Conservation (phyloP, 1,284 basidiomycete species). For the Trametes sp. region DNA sequence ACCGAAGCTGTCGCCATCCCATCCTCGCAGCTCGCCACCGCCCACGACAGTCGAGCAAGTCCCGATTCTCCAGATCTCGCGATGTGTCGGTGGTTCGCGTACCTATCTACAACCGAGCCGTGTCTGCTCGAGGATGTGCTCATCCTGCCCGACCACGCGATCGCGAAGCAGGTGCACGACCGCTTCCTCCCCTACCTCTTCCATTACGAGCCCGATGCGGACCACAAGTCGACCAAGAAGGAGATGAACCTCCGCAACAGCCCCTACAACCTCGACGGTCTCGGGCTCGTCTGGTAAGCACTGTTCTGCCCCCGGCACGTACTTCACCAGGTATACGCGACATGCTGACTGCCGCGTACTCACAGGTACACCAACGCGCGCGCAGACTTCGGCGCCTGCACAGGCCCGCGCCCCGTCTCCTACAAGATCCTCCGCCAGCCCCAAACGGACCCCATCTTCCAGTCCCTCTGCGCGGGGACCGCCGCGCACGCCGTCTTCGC, state of each 20-base stretch:
- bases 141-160: slow-evolving; percentile 42
- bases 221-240: slow-evolving; percentile 25
- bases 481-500: slow-evolving; percentile 43
- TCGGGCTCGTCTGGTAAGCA: slow-evolving; percentile 40
- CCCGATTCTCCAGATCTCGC: too few species aligned
- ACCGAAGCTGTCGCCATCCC: too few species aligned
- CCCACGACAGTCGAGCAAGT: neutral
- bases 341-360: too few species aligned
- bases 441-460: slow-evolving; percentile 44
- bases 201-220: slow-evolving; percentile 38
- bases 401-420: slow-evolving; percentile 40
- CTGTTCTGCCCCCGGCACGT: too few species aligned
- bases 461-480: slow-evolving; percentile 43
- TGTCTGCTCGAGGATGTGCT: slow-evolving; percentile 48
- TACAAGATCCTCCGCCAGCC: slow-evolving; percentile 47
- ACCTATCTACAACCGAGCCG: slow-evolving; percentile 45
- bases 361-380: slow-evolving; percentile 38
- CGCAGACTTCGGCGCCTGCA: slow-evolving; percentile 40
- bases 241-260: slow-evolving; percentile 41
- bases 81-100: slow-evolving; percentile 49
- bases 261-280: slow-evolving; percentile 43
- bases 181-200: slow-evolving; percentile 45
- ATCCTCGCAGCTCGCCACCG: neutral
- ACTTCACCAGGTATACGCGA: too few species aligned
- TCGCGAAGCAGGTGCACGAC: slow-evolving; percentile 47